These are phyloP conservation scores for Talaromyces marneffei DNA, from an alignment of 2,329 filamentous ascomycete species.

Conservation along the genomic window DNA sequence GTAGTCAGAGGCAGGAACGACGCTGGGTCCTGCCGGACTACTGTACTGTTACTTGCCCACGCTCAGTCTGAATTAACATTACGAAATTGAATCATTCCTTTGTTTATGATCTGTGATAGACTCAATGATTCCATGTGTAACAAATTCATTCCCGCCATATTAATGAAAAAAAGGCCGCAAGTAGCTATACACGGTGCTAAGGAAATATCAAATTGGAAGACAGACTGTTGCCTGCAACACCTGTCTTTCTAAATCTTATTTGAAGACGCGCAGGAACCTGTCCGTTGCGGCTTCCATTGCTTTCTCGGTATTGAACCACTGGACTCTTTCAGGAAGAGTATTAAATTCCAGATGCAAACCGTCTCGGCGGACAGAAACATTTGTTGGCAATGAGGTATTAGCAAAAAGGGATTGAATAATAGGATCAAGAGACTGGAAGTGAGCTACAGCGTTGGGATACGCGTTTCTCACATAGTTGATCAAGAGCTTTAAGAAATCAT, in stretches of 20 bases:
- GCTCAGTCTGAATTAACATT: background rate
- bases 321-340: background rate
- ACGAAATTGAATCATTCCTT: background rate
- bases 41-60: background rate
- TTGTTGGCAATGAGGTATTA: background rate
- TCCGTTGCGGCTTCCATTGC: background rate
- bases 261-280: background rate
- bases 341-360: background rate
- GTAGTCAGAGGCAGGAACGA: background rate
- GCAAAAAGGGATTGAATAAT: background rate
- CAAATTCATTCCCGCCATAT: background rate
- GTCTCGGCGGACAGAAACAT: background rate
- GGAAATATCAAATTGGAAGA: background rate
- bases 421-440: background rate
- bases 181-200: background rate
- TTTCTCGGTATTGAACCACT: background rate
- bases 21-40: background rate
- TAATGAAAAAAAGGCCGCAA: background rate
- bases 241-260: background rate
- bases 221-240: background rate
- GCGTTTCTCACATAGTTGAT: background rate
- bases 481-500: background rate
- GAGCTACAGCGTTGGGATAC: constrained; percentile 4
- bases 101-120: background rate
- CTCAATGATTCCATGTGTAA: background rate